phyloP scores from a whole-genome alignment of 2,329 filamentous ascomycete species.

The Cladosporium velox region DNA sequence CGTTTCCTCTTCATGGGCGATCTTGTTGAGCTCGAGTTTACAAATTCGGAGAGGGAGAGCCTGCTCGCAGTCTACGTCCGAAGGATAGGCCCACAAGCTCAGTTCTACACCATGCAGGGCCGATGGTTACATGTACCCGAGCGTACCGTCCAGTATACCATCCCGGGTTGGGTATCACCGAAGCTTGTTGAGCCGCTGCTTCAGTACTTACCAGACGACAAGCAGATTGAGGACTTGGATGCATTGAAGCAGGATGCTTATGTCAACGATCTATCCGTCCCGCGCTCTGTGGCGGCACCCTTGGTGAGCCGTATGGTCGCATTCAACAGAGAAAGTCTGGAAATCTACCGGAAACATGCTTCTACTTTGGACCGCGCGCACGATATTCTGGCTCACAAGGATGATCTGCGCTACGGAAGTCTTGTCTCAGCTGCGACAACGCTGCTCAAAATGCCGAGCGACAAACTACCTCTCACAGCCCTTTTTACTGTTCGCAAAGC shows the following conservation, averaged over 20 bases:
- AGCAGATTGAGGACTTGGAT: slow-evolving; percentile 35
- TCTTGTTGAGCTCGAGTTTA: slow-evolving; percentile 49
- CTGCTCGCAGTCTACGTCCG: slow-evolving; percentile 54
- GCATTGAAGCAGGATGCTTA: slow-evolving; percentile 40
- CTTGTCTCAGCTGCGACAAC: slow-evolving; percentile 49
- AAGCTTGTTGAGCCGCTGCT: slow-evolving; percentile 50
- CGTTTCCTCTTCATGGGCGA: slow-evolving; percentile 48
- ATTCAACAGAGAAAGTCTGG: slow-evolving; percentile 49
- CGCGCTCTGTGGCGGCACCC: slow-evolving; percentile 48
- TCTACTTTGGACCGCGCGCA: slow-evolving; percentile 53
- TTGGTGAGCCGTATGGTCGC: slow-evolving; percentile 46
- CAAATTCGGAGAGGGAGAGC: slow-evolving; percentile 39
- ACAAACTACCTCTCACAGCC: slow-evolving; percentile 37
- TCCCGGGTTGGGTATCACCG: slow-evolving; percentile 51
- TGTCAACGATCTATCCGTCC: slow-evolving; percentile 45
- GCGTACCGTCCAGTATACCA: slow-evolving; percentile 48
- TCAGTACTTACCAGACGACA: slow-evolving; percentile 53
- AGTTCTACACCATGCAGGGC: slow-evolving; percentile 55
- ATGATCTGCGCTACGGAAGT: slow-evolving; percentile 49
- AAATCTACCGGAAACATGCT: slow-evolving; percentile 51
- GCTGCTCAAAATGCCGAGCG: slow-evolving; percentile 39
- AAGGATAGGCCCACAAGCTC: slow-evolving; percentile 37
- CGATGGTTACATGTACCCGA: slow-evolving; percentile 47
- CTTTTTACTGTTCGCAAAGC: slow-evolving; percentile 72
- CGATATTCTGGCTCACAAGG: slow-evolving; percentile 46